A percentile compares a stretch with the other conserved stretches of the same genome.
These are phyloP conservation scores for Globisporangium iwayamae DNA, from an alignment of 352 stramenopile genomes.

Conservation along the genomic window DNA sequence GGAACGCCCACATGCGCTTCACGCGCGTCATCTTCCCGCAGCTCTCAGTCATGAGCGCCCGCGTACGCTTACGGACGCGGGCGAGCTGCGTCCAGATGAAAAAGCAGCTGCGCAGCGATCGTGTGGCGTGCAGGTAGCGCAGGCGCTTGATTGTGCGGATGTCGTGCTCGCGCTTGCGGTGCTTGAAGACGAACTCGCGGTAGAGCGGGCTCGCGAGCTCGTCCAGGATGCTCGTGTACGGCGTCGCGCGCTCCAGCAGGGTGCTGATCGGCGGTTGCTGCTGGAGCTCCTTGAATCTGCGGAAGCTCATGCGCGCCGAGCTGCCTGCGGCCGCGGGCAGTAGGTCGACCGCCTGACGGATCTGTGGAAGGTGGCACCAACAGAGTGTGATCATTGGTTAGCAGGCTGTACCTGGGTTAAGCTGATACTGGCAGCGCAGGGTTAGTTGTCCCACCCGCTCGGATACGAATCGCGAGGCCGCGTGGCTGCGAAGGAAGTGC, in stretches of 20 bases:
- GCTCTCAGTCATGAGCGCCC: constrained; percentile 25
- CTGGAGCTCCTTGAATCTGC: constrained; percentile 41
- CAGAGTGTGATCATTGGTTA: background rate
- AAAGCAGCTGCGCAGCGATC: constrained; percentile 36
- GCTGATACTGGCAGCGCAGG: background rate
- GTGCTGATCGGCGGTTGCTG: constrained; percentile 37
- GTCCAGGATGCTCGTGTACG: constrained; percentile 49
- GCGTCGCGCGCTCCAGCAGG: constrained; percentile 35
- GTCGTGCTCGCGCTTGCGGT: constrained; percentile 47
- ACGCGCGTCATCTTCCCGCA: constrained; percentile 31
- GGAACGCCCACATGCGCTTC: constrained; percentile 36
- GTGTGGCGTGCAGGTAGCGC: constrained; percentile 46
- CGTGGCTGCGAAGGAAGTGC: constrained; percentile 45
- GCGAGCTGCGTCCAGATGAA: constrained; percentile 31
- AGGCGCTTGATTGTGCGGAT: constrained; percentile 46
- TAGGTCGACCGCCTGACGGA: constrained; percentile 45
- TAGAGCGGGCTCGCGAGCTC: constrained; percentile 55
- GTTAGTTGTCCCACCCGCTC: constrained; percentile 35
- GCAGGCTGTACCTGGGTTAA: background rate
- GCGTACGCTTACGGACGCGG: constrained; percentile 31
- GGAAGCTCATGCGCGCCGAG: constrained; percentile 38
- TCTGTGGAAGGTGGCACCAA: constrained; percentile 17
- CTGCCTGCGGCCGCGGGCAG: constrained; percentile 24
- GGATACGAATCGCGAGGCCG: constrained; percentile 42
- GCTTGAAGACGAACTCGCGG: constrained; percentile 40